Evolutionary conservation across 108 stramenopile genomes (phyloP), one percentile per base, ranked within the genome.

Genomic region (Fistulifera pelliculosa): DNA sequence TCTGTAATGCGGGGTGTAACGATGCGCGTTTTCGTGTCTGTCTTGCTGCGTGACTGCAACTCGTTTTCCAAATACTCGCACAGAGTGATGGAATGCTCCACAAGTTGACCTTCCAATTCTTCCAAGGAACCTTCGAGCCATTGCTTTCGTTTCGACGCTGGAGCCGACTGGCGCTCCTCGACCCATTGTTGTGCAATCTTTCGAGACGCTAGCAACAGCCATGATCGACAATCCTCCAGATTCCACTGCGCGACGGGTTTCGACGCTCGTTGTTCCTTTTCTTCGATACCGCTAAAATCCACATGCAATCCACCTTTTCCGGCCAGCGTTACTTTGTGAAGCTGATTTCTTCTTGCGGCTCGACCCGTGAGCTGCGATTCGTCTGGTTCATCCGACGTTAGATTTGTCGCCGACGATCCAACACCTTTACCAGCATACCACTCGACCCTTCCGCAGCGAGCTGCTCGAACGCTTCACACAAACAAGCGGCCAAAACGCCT

Each of bases 391-490:
- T 35, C 31, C 6, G 8, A 6, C 8, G 31, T 8, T 8, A 35
- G 8, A 35, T 35, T 35, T 6, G 8, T 8, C 3, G 31, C 31
- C 6, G 31, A 35, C 3, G 31, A 35, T 6, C 31, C 31, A 35
- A 35, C 31, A 35, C 31, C 31, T 35, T 35, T 35, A 35, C 31
- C 3, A 35, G 81, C 27, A 93, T 54, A 49, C 84, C 70, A 27
- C 68, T 70, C 43, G 52, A 58, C 35, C 91, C 90, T 44, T 69
- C 81, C 38, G 55, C 47, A 38, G 77, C 77, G 28, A 88, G 55
- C 52, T 89, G 74, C 49, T 93, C 84, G 72, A 93, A 93, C 4
- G 91, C 76, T 56, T 83, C 84, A 52, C 79, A 74, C 24, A 93
- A 50, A 70, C 91, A 93, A 14, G 87, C 91, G 0, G 84, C 86